Base-by-base conservation (phyloP, 106 monocot species). In the Dendrobium nobile region DNA sequence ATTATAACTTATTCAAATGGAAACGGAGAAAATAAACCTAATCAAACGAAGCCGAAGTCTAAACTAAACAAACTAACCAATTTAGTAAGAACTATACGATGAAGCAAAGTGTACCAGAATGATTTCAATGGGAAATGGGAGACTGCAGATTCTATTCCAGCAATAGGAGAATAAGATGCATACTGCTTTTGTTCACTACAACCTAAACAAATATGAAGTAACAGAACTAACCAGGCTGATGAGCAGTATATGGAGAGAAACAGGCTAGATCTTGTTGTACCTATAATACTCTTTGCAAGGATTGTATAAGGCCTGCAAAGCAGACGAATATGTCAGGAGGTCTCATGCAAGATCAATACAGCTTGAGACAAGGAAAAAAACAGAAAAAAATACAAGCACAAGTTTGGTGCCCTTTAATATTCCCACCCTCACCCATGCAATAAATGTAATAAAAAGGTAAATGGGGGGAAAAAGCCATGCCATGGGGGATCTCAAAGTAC, bases 241-340 rank as follows among this genome's bases (percentile, higher is more conserved):
- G 94, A 78, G 81, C 94, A 92, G 74, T 89, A 94, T 27, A 85
- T 43, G 17, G 96, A 92, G 84, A 97, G 96, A 83, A 97, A 97
- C 58, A 92, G 76, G 79, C 94, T 97, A 67, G 96, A 97, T 92
- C 96, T 90, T 79, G 92, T 90, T 61, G 84, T 89, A 26, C 96
- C 93, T 78, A 94, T 43, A 79, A 97, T 80, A 85, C 82, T 94
- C 85, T 97, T 97, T 74, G 89, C 84, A 51, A 93, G 51, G 78
- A 97, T 97, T 78, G 92, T 86, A 79, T 82, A 90, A 42, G 90
- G 90, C 82, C 96, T 97, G 87, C 61, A 73, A 67, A 58, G 58
- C 58, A 58, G n/a, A 26, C 9, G 1, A 6, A 24, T 1, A 65
- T 26, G 6, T 7, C 26, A 65, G 26, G 64, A 65, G 26, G 9